These are phyloP conservation scores for Kwoniella botswanensis DNA, from an alignment of 768 basidiomycete species.

Conservation along the genomic window DNA sequence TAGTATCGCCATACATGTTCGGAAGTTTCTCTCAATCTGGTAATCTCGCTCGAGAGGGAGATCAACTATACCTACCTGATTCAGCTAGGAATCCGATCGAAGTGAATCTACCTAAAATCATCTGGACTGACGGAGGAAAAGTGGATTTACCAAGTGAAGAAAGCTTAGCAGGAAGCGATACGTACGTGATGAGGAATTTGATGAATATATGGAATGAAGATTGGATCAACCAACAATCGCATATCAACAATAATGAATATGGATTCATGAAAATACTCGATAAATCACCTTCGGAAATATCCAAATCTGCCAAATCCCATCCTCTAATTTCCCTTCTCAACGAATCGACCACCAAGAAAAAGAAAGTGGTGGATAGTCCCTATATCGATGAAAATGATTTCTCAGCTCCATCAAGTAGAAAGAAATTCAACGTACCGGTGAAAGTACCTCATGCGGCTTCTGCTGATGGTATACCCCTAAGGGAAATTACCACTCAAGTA, in stretches of 20 bases:
- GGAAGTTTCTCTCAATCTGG: conserved; percentile 79
- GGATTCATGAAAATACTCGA: conserved; percentile 75
- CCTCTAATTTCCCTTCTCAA: conserved; percentile 42
- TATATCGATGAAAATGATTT: conserved; percentile 63
- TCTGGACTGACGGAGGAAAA: conserved; percentile 79
- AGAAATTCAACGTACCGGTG: conserved; percentile 54
- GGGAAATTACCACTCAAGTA: conserved; percentile 66
- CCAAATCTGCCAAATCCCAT: conserved; percentile 37
- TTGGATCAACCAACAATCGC: conserved; percentile 73
- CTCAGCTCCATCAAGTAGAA: conserved; percentile 56
- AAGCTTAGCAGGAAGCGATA: conserved; percentile 64
- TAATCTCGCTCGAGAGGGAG: conserved; percentile 83
- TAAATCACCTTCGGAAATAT: conserved; percentile 64
- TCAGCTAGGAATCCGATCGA: conserved; percentile 88
- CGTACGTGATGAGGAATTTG: conserved; percentile 67
- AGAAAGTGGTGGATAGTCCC: conserved; percentile 19
- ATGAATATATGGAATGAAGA: conserved; percentile 91
- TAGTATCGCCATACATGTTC: conserved; percentile 90
- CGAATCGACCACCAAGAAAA: conserved; percentile 10
- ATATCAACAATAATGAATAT: conserved; percentile 68
- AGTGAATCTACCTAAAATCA: conserved; percentile 71
- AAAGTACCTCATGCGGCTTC: conserved; percentile 52
- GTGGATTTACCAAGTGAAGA: conserved; percentile 68
- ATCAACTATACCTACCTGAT: conserved; percentile 78
- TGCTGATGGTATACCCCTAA: conserved; percentile 63